Percentiles rank a stretch among this genome's conserved stretches.
Evolutionary conservation across 1,284 basidiomycete species (phyloP).

Genomic region (Coniophora puteana): DNA sequence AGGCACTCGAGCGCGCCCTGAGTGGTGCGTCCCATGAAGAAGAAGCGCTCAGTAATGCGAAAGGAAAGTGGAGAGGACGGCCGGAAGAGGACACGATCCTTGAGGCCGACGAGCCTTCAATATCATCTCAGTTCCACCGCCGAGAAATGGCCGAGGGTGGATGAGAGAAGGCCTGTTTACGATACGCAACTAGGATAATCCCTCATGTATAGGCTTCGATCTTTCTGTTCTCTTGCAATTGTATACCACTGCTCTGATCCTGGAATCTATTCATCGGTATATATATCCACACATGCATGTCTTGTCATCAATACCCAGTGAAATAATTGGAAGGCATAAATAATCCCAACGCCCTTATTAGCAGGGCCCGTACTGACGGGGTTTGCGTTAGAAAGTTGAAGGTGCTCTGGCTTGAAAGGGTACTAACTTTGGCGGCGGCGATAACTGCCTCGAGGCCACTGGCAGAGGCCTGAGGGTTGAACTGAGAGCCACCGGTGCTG

Average conservation of each 20-base stretch:
- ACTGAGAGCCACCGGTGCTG: constrained; percentile 18
- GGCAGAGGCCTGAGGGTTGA: constrained; percentile 27
- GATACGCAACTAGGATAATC: constrained; percentile 18
- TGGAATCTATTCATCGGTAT: background rate
- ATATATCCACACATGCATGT: background rate
- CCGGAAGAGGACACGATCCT: constrained; percentile 38
- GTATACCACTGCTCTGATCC: constrained; percentile 4
- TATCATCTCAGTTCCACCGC: constrained; percentile 32
- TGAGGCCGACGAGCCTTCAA: constrained; percentile 21
- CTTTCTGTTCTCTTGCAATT: constrained; percentile 10
- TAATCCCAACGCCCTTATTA: no score
- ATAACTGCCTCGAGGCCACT: constrained; percentile 29
- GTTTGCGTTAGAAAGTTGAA: background rate
- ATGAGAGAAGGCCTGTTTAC: constrained; percentile 17
- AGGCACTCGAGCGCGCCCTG: constrained; percentile 76
- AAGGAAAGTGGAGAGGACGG: constrained; percentile 46
- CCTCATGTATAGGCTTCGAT: constrained; percentile 29
- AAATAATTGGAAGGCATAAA: background rate
- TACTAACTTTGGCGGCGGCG: constrained; percentile 19
- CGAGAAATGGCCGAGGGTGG: constrained; percentile 42
- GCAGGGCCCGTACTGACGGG: constrained; percentile 20
- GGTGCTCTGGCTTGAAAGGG: background rate
- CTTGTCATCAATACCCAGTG: background rate
- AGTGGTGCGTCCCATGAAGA: constrained; percentile 38
- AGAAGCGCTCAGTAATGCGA: constrained; percentile 33